Conservation (phyloP, 2,329 filamentous ascomycete species). For the Dactylellina drechsleri region DNA sequence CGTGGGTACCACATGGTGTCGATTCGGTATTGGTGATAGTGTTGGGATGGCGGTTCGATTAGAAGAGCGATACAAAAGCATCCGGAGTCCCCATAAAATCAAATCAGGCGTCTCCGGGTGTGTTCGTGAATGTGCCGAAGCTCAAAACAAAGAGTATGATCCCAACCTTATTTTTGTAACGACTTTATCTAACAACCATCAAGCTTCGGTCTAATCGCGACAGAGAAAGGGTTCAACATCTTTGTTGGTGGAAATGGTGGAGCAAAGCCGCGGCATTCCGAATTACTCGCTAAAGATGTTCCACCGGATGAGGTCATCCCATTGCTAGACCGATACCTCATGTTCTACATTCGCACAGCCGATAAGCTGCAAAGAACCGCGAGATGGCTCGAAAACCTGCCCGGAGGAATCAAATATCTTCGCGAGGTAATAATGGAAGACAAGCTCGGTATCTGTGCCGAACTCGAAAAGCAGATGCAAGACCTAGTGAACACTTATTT, state of each 20-base stretch:
- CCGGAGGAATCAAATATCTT: conserved; percentile 84
- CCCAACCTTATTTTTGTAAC: background rate
- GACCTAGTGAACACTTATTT: conserved; percentile 85
- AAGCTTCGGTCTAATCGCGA: conserved; percentile 86
- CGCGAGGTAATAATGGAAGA: conserved; percentile 84
- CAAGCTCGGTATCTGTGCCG: conserved; percentile 83
- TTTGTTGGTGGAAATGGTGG: conserved; percentile 91
- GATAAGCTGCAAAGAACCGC: conserved; percentile 90
- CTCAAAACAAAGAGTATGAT: conserved; percentile 85
- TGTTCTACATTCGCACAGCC: conserved; percentile 92
- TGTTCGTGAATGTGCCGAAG: conserved; percentile 91
- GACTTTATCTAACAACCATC: conserved; percentile 10
- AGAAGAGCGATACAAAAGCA: conserved; percentile 91
- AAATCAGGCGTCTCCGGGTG: conserved; percentile 91
- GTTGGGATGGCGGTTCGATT: conserved; percentile 89
- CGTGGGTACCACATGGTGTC: conserved; percentile 90
- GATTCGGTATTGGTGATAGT: conserved; percentile 87
- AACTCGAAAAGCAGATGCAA: conserved; percentile 87
- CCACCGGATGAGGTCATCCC: conserved; percentile 82
- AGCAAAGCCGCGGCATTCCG: conserved; percentile 82
- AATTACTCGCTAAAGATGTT: conserved; percentile 86
- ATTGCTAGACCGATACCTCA: conserved; percentile 86
- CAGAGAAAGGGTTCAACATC: conserved; percentile 92
- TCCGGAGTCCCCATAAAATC: conserved; percentile 88
- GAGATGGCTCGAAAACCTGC: conserved; percentile 84